Conservation (phyloP, 192 early-diverging fungal genomes). For the Paraglomus brasilianum region DNA sequence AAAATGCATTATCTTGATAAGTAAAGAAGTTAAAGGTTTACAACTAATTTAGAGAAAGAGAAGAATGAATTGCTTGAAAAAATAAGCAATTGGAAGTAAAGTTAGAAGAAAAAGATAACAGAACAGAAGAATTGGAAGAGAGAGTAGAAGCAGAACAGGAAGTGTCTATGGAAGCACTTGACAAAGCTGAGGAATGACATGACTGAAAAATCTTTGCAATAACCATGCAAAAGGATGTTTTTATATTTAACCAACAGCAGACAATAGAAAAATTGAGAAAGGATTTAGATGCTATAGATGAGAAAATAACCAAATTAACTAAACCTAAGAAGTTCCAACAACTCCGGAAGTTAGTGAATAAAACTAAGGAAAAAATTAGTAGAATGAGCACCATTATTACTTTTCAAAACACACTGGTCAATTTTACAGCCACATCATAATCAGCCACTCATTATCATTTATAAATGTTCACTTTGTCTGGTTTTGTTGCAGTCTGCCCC, state of each 20-base stretch:
- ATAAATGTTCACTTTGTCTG: no score
- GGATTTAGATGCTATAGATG: constrained; percentile 6
- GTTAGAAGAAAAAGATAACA: not conserved
- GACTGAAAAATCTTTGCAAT: constrained; percentile 7
- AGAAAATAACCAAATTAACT: constrained; percentile 11
- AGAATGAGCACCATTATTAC: no score
- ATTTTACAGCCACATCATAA: no score
- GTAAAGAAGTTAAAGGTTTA: constrained; percentile 17
- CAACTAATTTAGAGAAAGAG: constrained; percentile 6
- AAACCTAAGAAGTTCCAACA: constrained; percentile 23
- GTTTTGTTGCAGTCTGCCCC: no score
- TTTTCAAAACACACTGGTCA: no score
- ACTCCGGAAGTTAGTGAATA: constrained; percentile 18
- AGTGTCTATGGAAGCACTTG: not conserved
- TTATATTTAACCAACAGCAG: not conserved
- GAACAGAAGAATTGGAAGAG: constrained; percentile 4
- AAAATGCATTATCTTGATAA: not conserved
- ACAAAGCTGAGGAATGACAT: constrained; percentile 15
- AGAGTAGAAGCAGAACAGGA: constrained; percentile 11
- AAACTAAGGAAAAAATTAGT: constrained; percentile 17
- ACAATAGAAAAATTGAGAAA: constrained; percentile 17
- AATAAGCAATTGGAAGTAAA: constrained; percentile 13
- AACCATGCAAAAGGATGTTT: constrained; percentile 15
- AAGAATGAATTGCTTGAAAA: constrained; percentile 7
- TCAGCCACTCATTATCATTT: no score